A percentile compares a stretch with the other conserved stretches of the same genome.
phyloP scores from a whole-genome alignment of 1,139 yeast species.

The Casaregolazyma suthepensis region DNA sequence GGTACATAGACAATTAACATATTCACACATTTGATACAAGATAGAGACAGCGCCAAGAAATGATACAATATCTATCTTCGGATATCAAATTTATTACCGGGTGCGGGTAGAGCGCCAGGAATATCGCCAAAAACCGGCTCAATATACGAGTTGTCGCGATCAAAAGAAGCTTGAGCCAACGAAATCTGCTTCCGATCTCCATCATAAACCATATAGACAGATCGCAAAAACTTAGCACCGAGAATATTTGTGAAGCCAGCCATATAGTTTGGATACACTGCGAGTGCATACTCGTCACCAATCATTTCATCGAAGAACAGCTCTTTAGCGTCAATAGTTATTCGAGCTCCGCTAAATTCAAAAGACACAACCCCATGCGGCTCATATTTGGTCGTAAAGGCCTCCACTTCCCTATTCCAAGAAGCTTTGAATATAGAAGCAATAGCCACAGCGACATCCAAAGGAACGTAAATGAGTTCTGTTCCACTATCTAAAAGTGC shows the following conservation, averaged over 20 bases:
- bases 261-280: background rate
- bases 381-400: background rate
- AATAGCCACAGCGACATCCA: background rate
- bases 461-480: background rate
- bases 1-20: background rate
- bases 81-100: background rate
- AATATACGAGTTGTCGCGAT: slow-evolving; percentile 20
- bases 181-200: slow-evolving; percentile 55
- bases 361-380: background rate
- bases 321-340: background rate
- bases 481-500: background rate
- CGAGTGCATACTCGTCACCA: background rate
- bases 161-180: slow-evolving; percentile 50
- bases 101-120: background rate
- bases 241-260: slow-evolving; percentile 29
- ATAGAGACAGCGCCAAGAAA: background rate
- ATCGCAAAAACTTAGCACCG: slow-evolving; percentile 64
- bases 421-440: background rate
- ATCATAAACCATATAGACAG: slow-evolving; percentile 67
- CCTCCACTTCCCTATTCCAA: background rate
- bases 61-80: background rate
- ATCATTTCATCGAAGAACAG: background rate
- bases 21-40: background rate
- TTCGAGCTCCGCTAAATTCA: background rate
- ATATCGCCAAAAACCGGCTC: slow-evolving; percentile 16